Evolutionary conservation across 352 stramenopile genomes (phyloP), one percentile per base, ranked within the genome.

Genomic region (Pythium dissimile): DNA sequence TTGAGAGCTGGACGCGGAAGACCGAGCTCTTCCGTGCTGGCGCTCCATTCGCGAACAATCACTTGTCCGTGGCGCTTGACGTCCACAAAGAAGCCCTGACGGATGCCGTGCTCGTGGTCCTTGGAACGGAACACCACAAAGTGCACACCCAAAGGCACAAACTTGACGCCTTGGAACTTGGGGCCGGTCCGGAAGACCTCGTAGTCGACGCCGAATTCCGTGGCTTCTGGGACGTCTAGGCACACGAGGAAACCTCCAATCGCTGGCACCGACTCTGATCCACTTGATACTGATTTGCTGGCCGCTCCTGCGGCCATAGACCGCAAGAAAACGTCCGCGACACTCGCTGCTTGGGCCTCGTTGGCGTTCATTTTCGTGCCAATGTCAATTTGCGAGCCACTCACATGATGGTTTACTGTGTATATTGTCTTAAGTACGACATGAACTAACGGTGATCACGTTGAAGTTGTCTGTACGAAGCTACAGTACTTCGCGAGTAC

Each of bases 161-260:
- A 89, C 63, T 95, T 95, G 56, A 95, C 80, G 54, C 85, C 85
- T 42, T 86, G 74, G 56, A 95, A 95, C 49, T 85, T 83, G 3
- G 72, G 38, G 3, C 82, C 85, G 1, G 83, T 92, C 49, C 85
- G 80, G 59, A 92, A 95, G 15, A 92, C 72, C 53, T 93, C 80
- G 61, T 95, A 95, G 69, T 95, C 85, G 44, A 95, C 69, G 50
- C 85, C 85, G 34, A 95, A 91, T 66, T 95, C 85, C 6, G 80
- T 93, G 45, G 55, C 71, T 46, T 69, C 38, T 10, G 85, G 85
- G n/a, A 95, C 83, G 37, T 91, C 80, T 30, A 95, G 67, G 64
- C 85, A 95, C 56, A 95, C 82, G 31, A 95, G 64, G 45, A 90
- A 90, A 39, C 82, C 82, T 34, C 84, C 81, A 26, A 84, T 49